A percentile compares a stretch with the other conserved stretches of the same genome.
phyloP scores from a whole-genome alignment of 1,284 basidiomycete species.

The Athelia psychrophila region DNA sequence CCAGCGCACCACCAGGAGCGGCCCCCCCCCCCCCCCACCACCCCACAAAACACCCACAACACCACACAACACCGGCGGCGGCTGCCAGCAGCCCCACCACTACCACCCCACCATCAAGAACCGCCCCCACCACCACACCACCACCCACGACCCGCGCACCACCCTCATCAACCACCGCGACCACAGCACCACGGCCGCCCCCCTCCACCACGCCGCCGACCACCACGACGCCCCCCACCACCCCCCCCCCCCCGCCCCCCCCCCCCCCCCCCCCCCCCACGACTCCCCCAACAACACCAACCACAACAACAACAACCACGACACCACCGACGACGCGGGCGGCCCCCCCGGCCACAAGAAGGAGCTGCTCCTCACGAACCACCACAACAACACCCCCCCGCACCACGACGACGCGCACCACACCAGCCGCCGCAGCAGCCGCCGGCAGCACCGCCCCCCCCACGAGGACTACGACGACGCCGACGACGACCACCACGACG shows the following conservation, averaged over 20 bases:
- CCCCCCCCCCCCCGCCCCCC: constrained; percentile 32
- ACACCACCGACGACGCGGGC: no score
- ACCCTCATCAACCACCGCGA: constrained; percentile 75
- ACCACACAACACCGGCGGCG: background rate
- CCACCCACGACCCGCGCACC: constrained; percentile 78
- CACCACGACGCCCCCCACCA: constrained; percentile 36
- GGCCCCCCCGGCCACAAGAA: constrained; percentile 65
- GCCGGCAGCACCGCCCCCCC: constrained; percentile 82
- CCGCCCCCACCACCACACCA: constrained; percentile 78
- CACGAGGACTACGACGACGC: constrained; percentile 81
- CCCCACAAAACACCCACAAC: background rate
- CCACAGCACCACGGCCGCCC: constrained; percentile 55
- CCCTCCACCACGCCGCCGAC: constrained; percentile 67
- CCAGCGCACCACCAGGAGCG: constrained; percentile 60
- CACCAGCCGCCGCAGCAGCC: constrained; percentile 78
- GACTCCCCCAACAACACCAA: constrained; percentile 1
- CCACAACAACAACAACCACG: background rate
- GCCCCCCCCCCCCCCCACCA: background rate
- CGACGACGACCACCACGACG: constrained; percentile 88
- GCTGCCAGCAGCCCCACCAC: constrained; percentile 64
- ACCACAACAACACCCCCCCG: constrained; percentile 72
- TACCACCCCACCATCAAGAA: constrained; percentile 75
- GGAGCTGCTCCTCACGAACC: constrained; percentile 78
- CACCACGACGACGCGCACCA: constrained; percentile 68
- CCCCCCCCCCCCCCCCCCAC: constrained; percentile 34